These are phyloP conservation scores for Septoria petroselini DNA, from an alignment of 2,329 filamentous ascomycete genomes.

Conservation along the genomic window DNA sequence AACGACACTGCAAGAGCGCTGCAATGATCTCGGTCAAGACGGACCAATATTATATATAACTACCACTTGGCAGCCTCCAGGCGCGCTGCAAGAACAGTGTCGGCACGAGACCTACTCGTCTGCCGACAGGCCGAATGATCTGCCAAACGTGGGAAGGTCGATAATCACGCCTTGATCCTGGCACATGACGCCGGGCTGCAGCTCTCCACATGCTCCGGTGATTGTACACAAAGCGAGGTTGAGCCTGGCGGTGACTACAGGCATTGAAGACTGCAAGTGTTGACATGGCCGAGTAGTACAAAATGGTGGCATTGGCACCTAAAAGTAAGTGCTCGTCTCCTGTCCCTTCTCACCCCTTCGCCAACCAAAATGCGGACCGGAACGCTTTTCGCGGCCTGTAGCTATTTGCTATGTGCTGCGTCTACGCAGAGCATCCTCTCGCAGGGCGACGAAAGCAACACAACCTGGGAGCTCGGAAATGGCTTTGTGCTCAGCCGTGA, in stretches of 20 bases:
- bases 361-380: constrained; percentile 8
- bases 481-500: constrained; percentile 17
- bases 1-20: too few species aligned
- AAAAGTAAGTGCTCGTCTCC: not conserved
- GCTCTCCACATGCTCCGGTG: constrained; percentile 19
- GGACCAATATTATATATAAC: too few species aligned
- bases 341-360: not conserved
- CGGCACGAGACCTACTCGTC: too few species aligned
- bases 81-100: not conserved
- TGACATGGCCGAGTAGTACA: constrained; percentile 3
- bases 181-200: constrained; percentile 6
- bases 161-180: constrained; percentile 11
- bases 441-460: not conserved
- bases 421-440: constrained; percentile 19
- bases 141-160: too few species aligned
- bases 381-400: constrained; percentile 7
- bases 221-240: constrained; percentile 11
- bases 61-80: too few species aligned
- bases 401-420: constrained; percentile 18
- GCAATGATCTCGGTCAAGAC: too few species aligned
- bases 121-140: too few species aligned
- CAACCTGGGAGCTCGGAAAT: constrained; percentile 17
- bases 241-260: constrained; percentile 11
- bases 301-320: not conserved
- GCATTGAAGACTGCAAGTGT: constrained; percentile 4